Conservation (phyloP, 805 yeast genomes). For the Ogataea glucozyma region DNA sequence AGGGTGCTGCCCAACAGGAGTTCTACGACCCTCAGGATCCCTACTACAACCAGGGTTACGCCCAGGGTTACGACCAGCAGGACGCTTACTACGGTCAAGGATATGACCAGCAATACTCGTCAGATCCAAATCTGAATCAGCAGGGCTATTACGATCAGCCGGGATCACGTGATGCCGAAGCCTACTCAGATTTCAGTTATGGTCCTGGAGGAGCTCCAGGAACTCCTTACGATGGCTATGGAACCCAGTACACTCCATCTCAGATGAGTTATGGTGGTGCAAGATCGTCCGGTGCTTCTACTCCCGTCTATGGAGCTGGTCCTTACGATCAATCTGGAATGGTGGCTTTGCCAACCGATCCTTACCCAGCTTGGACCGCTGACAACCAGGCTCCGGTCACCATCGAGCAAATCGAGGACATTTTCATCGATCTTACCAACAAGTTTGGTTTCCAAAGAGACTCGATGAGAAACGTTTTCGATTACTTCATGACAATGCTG, state of each 20-base stretch:
- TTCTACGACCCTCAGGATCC: slow-evolving; percentile 32
- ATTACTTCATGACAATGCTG: slow-evolving; percentile 79
- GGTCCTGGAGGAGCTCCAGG: slow-evolving; percentile 64
- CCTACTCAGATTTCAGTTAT: slow-evolving; percentile 60
- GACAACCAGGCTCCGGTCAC: slow-evolving; percentile 88
- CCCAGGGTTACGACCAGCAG: slow-evolving; percentile 29
- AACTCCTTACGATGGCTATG: slow-evolving; percentile 64
- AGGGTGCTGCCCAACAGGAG: slow-evolving; percentile 31
- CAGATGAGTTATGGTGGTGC: slow-evolving; percentile 86
- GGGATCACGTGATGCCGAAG: slow-evolving; percentile 51
- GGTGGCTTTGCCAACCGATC: slow-evolving; percentile 81
- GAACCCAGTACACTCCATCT: slow-evolving; percentile 65
- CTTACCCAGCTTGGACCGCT: slow-evolving; percentile 99
- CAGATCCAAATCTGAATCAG: slow-evolving; percentile 38
- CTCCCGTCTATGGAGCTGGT: slow-evolving; percentile 64
- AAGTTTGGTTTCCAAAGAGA: slow-evolving; percentile 91
- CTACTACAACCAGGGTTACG: slow-evolving; percentile 39
- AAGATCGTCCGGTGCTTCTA: slow-evolving; percentile 89
- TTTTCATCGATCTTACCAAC: slow-evolving; percentile 78
- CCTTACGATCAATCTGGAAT: slow-evolving; percentile 43
- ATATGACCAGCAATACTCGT: slow-evolving; percentile 50
- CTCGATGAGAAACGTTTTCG: slow-evolving; percentile 89
- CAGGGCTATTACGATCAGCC: slow-evolving; percentile 57
- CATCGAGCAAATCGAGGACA: slow-evolving; percentile 83
- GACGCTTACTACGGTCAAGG: slow-evolving; percentile 43